phyloP scores from a whole-genome alignment of 2,329 filamentous ascomycete genomes.

The Hortaea werneckii region DNA sequence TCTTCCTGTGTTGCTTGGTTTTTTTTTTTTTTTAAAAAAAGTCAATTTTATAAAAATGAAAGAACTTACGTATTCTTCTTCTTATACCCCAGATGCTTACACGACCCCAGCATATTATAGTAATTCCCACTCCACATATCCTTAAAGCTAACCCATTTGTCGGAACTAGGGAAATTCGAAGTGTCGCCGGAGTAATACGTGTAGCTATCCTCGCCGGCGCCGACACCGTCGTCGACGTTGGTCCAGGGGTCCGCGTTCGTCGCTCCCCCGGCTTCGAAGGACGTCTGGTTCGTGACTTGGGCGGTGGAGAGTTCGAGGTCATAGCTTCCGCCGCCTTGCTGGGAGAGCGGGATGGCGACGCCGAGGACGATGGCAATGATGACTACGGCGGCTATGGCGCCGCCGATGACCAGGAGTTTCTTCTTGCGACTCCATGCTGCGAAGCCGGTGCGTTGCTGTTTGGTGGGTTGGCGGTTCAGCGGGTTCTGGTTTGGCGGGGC shows the following conservation, averaged over 20 bases:
- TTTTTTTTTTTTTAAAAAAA: too few relatives aligned
- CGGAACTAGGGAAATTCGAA: conserved; percentile 10
- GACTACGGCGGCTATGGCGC: conserved; percentile 7
- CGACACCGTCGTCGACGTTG: conserved; percentile 17
- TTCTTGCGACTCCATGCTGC: conserved; percentile 9
- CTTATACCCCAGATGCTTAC: conserved; percentile 22
- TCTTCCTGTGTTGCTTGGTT: too few relatives aligned
- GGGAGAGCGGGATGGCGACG: conserved; percentile 17
- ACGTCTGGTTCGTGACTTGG: conserved; percentile 21
- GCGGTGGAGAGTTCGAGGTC: conserved; percentile 18
- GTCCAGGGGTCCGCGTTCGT: conserved; percentile 3
- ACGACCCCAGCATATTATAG: conserved; percentile 22
- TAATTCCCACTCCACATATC: conserved; percentile 28
- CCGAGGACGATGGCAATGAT: conserved; percentile 13
- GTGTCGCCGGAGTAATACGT: conserved; percentile 22
- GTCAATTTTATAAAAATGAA: too few relatives aligned
- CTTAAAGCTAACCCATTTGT: conserved; percentile 18
- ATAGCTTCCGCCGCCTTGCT: conserved; percentile 11
- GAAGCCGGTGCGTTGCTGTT: background rate
- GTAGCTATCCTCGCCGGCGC: conserved; percentile 17
- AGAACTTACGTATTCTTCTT: conserved; percentile 22
- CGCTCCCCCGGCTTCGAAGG: conserved; percentile 20
- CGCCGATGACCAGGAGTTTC: conserved; percentile 15
- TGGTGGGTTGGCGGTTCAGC: background rate
- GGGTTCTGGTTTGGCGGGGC: background rate